Evolutionary conservation across 2,329 filamentous ascomycete genomes (phyloP), one percentile per base, ranked within the genome.

Genomic region (Apiospora kogelbergensis): DNA sequence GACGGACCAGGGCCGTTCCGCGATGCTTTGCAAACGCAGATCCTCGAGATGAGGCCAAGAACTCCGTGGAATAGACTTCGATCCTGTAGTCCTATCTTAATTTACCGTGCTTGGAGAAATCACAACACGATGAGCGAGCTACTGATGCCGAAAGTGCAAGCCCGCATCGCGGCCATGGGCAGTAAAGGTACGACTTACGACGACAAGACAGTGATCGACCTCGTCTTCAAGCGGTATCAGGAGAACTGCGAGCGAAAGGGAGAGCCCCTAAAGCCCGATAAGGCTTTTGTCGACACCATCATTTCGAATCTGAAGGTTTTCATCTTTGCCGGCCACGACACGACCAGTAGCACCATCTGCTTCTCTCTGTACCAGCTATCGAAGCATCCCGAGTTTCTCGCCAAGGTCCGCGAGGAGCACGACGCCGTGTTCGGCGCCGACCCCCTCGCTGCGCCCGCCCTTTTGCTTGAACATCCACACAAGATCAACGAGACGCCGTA

Each of bases 401-500:
- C 67, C 2, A 67, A 42, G 13, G 67, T 76, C 2, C 71, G 75
- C n/a, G 70, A 65, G 2, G 76, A 78, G 68, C 73, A 75, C 44
- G 71, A 76, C 41, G 74, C 76, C 0, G 78, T 88, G 17, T 84
- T 88, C 63, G 83, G 85, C 11, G 69, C 79, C 0, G 79, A 83
- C 53, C 73, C 78, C 15, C 73, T 77, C 6, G 74, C 75, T 4
- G 78, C 79, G 0, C 80, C 79, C 41, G 72, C 74, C 1, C 73
- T 79, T 30, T 76, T 88, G 17, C 74, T 77, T 26, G 70, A 78
- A 5, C 76, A 84, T 26, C 81, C 84, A 0, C 73, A 80, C 46
- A 78, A 84, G 6, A 78, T 89, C 68, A 86, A 84, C 74, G 77
- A 81, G 33, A 79, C 89, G 13, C 79, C 81, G 1, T 88, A 86